Conservation (phyloP, 1,284 basidiomycete species). For the Papiliotrema terrestris region DNA sequence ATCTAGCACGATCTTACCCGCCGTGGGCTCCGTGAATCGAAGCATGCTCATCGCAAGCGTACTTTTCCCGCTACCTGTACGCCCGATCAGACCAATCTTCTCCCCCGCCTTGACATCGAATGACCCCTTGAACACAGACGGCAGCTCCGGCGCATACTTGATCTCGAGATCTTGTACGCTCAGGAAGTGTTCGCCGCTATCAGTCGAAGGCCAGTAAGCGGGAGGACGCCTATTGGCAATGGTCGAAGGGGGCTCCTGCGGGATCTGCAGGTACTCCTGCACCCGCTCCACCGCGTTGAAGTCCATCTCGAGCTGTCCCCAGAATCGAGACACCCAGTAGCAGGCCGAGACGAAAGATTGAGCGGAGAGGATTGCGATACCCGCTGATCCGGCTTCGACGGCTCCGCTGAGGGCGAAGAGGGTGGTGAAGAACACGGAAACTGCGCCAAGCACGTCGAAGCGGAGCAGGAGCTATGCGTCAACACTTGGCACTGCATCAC, state of each 20-base stretch:
- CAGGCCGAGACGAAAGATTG: constrained; percentile 46
- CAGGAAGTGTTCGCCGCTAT: constrained; percentile 49
- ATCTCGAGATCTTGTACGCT: constrained; percentile 68
- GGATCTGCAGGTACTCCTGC: constrained; percentile 81
- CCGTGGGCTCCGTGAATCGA: constrained; percentile 79
- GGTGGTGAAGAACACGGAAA: constrained; percentile 70
- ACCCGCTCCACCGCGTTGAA: constrained; percentile 83
- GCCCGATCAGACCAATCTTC: constrained; percentile 61
- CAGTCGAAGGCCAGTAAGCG: constrained; percentile 77
- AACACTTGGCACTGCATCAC: not conserved
- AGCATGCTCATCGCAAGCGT: constrained; percentile 81
- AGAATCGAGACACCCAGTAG: constrained; percentile 49
- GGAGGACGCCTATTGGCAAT: constrained; percentile 67
- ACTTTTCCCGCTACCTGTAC: constrained; percentile 48
- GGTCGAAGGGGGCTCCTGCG: constrained; percentile 72
- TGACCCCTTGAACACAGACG: constrained; percentile 72
- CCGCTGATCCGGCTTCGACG: constrained; percentile 70
- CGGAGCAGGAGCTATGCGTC: constrained; percentile 53
- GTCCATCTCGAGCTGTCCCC: constrained; percentile 49
- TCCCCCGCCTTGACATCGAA: constrained; percentile 70
- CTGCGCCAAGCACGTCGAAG: constrained; percentile 71
- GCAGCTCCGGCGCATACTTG: constrained; percentile 79
- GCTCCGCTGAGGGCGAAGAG: constrained; percentile 69
- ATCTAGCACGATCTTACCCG: constrained; percentile 76
- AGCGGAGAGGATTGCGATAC: constrained; percentile 70